Evolutionary conservation across 176 grass and related monocot species (phyloP).

Genomic region (Oryza punctata): DNA sequence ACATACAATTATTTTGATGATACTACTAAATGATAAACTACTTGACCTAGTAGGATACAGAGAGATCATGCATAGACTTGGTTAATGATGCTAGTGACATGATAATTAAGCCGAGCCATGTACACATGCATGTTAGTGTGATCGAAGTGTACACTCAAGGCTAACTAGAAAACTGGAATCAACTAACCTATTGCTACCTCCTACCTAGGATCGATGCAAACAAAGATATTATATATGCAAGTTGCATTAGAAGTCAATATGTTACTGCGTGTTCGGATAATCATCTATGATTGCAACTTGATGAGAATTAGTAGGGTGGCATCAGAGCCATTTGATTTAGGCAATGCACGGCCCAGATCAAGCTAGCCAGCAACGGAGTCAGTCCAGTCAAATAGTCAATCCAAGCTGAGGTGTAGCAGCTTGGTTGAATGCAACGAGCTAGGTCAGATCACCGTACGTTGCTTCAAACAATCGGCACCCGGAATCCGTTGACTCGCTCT

Average conservation of each 20-base stretch:
- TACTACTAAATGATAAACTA: too few relatives aligned
- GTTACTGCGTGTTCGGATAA: neutral
- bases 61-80: neutral
- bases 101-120: neutral
- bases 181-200: neutral
- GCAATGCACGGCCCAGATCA: neutral
- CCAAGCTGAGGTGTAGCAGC: neutral
- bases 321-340: neutral
- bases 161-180: neutral
- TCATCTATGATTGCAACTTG: neutral
- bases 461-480: neutral
- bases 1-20: neutral
- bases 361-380: neutral
- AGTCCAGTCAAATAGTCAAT: too few relatives aligned
- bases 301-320: neutral
- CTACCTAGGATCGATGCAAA: neutral
- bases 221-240: neutral
- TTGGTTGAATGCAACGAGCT: neutral
- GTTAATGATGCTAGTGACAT: too few relatives aligned
- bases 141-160: neutral
- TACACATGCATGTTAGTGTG: neutral
- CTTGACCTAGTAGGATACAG: neutral
- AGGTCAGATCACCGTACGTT: neutral
- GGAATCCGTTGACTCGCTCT: neutral
- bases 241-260: neutral